A percentile compares a stretch with the other conserved stretches of the same genome.
Evolutionary conservation across 805 yeast species (phyloP).

Genomic region (Wickerhamiella nectarea): DNA sequence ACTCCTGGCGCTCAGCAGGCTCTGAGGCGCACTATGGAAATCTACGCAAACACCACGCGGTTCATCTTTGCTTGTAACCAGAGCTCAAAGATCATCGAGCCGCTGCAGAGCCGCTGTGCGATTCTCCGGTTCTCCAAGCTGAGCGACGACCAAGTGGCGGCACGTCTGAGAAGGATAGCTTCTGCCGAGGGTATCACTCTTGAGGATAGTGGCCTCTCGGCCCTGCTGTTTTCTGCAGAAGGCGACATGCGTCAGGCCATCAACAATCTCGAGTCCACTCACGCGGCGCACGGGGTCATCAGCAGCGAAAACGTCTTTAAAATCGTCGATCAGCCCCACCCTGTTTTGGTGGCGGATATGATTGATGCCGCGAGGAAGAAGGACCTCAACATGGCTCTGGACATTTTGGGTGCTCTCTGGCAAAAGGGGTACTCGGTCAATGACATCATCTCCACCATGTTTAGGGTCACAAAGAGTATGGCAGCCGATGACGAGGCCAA

Average conservation of each 20-base stretch:
- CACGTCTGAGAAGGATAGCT: conserved; percentile 57
- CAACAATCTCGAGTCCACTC: conserved; percentile 85
- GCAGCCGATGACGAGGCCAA: conserved; percentile 55
- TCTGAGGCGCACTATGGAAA: conserved; percentile 84
- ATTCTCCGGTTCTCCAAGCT: conserved; percentile 72
- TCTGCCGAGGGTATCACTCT: conserved; percentile 58
- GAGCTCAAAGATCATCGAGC: conserved; percentile 88
- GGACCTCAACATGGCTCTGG: conserved; percentile 52
- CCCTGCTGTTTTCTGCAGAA: conserved; percentile 86
- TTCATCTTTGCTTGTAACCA: conserved; percentile 98
- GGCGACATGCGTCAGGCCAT: conserved; percentile 99
- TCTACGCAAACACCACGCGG: conserved; percentile 87
- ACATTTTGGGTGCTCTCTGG: conserved; percentile 60
- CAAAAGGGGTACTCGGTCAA: conserved; percentile 82
- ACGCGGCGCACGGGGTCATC: conserved; percentile 86
- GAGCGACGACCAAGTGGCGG: conserved; percentile 71
- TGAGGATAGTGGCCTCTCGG: conserved; percentile 83
- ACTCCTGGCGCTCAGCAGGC: conserved; percentile 97
- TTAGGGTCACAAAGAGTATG: conserved; percentile 71
- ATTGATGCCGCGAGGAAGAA: conserved; percentile 31
- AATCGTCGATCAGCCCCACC: conserved; percentile 94
- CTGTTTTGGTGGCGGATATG: conserved; percentile 65
- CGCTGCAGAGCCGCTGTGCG: conserved; percentile 92
- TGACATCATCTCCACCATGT: conserved; percentile 82
- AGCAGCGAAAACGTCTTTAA: conserved; percentile 85